A percentile compares a stretch with the other conserved stretches of the same genome.
Conservation (phyloP, 2,329 filamentous ascomycete genomes). For the Phaeosphaeria sp. region DNA sequence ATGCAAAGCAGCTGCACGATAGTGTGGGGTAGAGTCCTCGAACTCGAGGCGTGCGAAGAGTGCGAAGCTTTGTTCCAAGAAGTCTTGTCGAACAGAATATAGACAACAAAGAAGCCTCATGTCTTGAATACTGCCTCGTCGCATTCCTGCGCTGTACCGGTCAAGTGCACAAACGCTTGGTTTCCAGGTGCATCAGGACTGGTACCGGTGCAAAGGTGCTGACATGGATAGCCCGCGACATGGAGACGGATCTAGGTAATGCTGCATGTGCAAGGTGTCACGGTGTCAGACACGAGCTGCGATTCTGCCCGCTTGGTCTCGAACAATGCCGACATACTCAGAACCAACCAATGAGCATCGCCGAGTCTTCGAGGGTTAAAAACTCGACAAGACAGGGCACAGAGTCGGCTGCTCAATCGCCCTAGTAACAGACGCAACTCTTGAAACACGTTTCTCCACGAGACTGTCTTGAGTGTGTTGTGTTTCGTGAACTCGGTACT, state of each 20-base stretch:
- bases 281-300: background rate
- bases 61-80: background rate
- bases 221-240: background rate
- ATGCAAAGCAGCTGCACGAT: background rate
- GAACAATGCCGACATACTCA: background rate
- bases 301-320: background rate
- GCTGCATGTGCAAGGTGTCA: background rate
- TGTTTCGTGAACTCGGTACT: background rate
- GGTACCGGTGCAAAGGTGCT: background rate
- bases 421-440: background rate
- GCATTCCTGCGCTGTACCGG: background rate
- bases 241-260: slow-evolving; percentile 1
- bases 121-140: background rate
- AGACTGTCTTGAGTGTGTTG: background rate
- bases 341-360: background rate
- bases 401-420: background rate
- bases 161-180: background rate
- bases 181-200: background rate
- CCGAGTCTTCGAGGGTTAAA: background rate
- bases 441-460: background rate
- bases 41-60: background rate
- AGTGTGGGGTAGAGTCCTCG: background rate
- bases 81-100: background rate
- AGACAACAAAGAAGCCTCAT: background rate
- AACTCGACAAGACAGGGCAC: background rate